These are phyloP conservation scores for Helicostylum pulchrum DNA, from an alignment of 192 early-diverging fungal genomes.

Conservation along the genomic window DNA sequence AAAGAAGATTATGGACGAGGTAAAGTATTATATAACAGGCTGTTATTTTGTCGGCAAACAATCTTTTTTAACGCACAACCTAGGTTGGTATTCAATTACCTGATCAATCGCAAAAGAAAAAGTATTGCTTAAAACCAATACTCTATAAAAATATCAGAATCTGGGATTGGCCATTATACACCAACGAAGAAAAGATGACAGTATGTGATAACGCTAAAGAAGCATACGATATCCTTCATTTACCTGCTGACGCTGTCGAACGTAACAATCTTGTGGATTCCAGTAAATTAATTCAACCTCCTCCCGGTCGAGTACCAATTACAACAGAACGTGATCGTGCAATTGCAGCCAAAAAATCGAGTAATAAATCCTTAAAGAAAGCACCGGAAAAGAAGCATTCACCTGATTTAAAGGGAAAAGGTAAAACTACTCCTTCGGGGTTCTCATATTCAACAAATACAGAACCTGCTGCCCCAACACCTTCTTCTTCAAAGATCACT, in stretches of 20 bases:
- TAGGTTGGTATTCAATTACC: slow-evolving; percentile 14
- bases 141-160: slow-evolving; percentile 25
- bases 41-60: too few species aligned
- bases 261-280: slow-evolving; percentile 10
- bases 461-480: too few species aligned
- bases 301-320: neutral
- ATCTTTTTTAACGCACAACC: too few species aligned
- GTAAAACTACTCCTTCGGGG: too few species aligned
- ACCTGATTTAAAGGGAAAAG: too few species aligned
- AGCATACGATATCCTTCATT: slow-evolving; percentile 16
- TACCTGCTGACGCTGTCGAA: slow-evolving; percentile 23
- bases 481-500: too few species aligned
- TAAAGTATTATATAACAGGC: too few species aligned
- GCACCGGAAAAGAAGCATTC: too few species aligned
- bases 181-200: slow-evolving; percentile 14
- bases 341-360: neutral
- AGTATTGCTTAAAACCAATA: slow-evolving; percentile 21
- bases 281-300: slow-evolving; percentile 12
- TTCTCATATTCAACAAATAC: too few species aligned
- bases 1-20: too few species aligned
- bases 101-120: slow-evolving; percentile 1
- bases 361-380: too few species aligned
- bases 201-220: slow-evolving; percentile 21
- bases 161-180: slow-evolving; percentile 33
- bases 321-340: slow-evolving; percentile 4